Conservation (phyloP, 768 basidiomycete genomes). For the Crassisporium funariophilum region DNA sequence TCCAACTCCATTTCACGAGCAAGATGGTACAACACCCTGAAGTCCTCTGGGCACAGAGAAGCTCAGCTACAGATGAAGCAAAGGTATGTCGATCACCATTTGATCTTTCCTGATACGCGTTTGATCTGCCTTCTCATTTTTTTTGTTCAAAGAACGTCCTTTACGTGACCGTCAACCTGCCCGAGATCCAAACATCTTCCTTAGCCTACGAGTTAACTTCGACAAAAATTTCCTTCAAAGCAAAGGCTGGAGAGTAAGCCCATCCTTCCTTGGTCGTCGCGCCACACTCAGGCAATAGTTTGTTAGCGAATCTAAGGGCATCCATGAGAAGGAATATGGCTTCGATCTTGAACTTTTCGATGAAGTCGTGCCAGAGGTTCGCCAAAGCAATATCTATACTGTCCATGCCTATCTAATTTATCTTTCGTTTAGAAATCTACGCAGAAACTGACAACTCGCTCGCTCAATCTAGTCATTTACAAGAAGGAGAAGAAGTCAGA, state of each 20-base stretch:
- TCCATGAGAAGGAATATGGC: conserved; percentile 63
- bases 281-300: background rate
- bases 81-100: conserved; percentile 59
- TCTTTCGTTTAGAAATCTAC: conserved; percentile 50
- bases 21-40: conserved; percentile 73
- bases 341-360: conserved; percentile 78
- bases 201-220: conserved; percentile 63
- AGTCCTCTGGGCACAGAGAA: conserved; percentile 94
- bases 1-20: conserved; percentile 15
- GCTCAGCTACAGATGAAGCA: conserved; percentile 58
- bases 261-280: conserved; percentile 1
- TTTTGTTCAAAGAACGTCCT: conserved; percentile 70
- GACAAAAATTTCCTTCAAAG: conserved; percentile 63
- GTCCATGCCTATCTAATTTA: conserved; percentile 5
- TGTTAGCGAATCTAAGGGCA: too few species aligned
- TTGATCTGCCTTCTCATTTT: conserved; percentile 20
- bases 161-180: conserved; percentile 82
- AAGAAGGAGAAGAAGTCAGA: conserved; percentile 79
- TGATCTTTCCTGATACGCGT: conserved; percentile 12
- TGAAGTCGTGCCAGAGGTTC: conserved; percentile 77
- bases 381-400: conserved; percentile 7
- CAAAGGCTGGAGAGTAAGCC: conserved; percentile 65
- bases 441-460: conserved; percentile 65
- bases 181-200: conserved; percentile 63
- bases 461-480: conserved; percentile 66